phyloP scores from a whole-genome alignment of 2,329 filamentous ascomycete species.

The Claviceps arundinis region DNA sequence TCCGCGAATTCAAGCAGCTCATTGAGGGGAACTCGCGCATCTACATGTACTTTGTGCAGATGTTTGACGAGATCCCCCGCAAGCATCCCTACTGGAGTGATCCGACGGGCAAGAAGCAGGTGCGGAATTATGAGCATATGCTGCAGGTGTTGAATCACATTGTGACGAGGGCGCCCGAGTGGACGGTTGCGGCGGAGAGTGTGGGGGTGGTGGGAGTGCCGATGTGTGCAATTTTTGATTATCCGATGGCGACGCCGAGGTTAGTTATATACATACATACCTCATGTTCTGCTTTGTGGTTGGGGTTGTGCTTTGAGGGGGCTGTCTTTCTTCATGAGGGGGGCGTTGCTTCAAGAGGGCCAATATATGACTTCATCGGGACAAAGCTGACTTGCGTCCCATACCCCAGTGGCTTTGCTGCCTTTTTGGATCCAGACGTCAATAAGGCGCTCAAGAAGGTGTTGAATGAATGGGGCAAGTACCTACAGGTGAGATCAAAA shows the following conservation, averaged over 20 bases:
- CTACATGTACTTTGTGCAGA: conserved; percentile 52
- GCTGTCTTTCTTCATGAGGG: no score
- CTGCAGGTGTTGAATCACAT: conserved; percentile 51
- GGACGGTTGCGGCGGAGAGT: conserved; percentile 37
- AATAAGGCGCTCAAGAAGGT: conserved; percentile 40
- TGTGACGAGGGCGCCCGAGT: conserved; percentile 35
- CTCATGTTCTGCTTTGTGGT: no score
- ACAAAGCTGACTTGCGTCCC: no score
- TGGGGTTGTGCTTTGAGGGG: no score
- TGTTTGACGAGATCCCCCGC: conserved; percentile 54
- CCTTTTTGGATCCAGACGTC: conserved; percentile 41
- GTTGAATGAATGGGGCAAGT: conserved; percentile 44
- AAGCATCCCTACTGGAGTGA: conserved; percentile 48
- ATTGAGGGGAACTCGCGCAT: conserved; percentile 52
- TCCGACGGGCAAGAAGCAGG: conserved; percentile 47
- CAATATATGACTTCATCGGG: no score
- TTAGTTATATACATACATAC: conserved; percentile 8
- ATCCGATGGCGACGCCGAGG: conserved; percentile 42
- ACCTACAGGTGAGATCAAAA: conserved; percentile 24
- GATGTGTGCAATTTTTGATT: conserved; percentile 39
- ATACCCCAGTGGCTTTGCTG: conserved; percentile 31
- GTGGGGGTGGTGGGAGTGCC: conserved; percentile 42
- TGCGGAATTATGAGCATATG: conserved; percentile 55
- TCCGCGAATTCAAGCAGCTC: conserved; percentile 50
- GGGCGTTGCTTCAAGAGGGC: no score